Evolutionary conservation across 2,329 filamentous ascomycete species (phyloP).

Genomic region (Lachnellula subtilissima): DNA sequence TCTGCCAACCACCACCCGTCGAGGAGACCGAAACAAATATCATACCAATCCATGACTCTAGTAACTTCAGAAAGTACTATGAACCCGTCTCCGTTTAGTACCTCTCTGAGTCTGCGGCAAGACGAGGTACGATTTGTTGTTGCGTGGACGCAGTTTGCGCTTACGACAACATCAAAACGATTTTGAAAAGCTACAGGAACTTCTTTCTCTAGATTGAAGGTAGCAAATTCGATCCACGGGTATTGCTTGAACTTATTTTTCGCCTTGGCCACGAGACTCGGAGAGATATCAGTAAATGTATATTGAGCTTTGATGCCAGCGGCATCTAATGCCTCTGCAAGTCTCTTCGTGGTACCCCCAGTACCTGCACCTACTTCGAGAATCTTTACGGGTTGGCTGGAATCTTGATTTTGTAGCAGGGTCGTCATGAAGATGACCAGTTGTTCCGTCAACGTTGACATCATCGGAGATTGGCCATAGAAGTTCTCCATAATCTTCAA

Average conservation of each 20-base stretch:
- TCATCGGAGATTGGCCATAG: slow-evolving; percentile 24
- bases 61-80: slow-evolving; percentile 19
- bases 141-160: slow-evolving; percentile 20
- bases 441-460: slow-evolving; percentile 3
- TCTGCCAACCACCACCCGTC: slow-evolving; percentile 24
- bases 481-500: slow-evolving; percentile 22
- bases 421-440: slow-evolving; percentile 8
- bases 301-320: slow-evolving; percentile 32
- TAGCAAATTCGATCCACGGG: slow-evolving; percentile 12
- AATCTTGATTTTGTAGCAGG: background rate
- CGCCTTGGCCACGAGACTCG: slow-evolving; percentile 24
- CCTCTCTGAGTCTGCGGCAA: slow-evolving; percentile 5
- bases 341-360: slow-evolving; percentile 36
- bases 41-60: slow-evolving; percentile 16
- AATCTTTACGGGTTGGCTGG: slow-evolving; percentile 28
- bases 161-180: slow-evolving; percentile 13
- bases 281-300: slow-evolving; percentile 41
- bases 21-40: slow-evolving; percentile 22
- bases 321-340: slow-evolving; percentile 28
- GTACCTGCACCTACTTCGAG: slow-evolving; percentile 43
- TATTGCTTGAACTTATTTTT: slow-evolving; percentile 19
- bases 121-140: slow-evolving; percentile 7
- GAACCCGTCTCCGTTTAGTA: slow-evolving; percentile 12
- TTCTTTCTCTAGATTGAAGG: slow-evolving; percentile 13
- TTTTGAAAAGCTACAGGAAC: slow-evolving; percentile 5